phyloP scores from a whole-genome alignment of 371 early-diverging fungal species.

The Batkoa obscura region DNA sequence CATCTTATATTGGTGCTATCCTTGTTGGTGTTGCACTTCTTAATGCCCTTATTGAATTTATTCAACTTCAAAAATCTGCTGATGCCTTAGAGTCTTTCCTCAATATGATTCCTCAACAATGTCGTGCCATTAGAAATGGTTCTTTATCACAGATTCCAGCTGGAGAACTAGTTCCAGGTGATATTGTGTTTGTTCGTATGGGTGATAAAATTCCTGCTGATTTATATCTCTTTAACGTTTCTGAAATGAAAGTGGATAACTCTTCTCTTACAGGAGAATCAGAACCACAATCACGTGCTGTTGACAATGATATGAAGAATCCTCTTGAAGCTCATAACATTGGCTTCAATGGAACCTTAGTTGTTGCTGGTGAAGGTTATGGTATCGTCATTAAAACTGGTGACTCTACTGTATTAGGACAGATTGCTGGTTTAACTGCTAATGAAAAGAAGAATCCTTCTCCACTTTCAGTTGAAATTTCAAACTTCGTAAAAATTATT shows the following conservation, averaged over 20 bases:
- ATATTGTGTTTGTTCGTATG: slow-evolving; percentile 64
- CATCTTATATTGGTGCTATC: slow-evolving; percentile 75
- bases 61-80: slow-evolving; percentile 67
- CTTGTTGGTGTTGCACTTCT: slow-evolving; percentile 68
- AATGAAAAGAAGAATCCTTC: slow-evolving; percentile 44
- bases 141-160: slow-evolving; percentile 38
- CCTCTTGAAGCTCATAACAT: slow-evolving; percentile 83
- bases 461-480: slow-evolving; percentile 60
- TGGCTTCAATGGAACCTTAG: slow-evolving; percentile 72
- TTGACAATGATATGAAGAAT: slow-evolving; percentile 33
- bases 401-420: slow-evolving; percentile 79
- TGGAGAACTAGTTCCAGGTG: slow-evolving; percentile 60
- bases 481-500: slow-evolving; percentile 67
- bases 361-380: slow-evolving; percentile 70
- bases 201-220: slow-evolving; percentile 95
- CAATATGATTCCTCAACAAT: slow-evolving; percentile 68
- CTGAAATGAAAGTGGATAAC: slow-evolving; percentile 88
- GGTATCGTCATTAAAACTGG: slow-evolving; percentile 86
- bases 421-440: slow-evolving; percentile 76
- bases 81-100: slow-evolving; percentile 78
- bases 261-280: slow-evolving; percentile 92
- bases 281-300: slow-evolving; percentile 67
- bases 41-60: slow-evolving; percentile 83
- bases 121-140: slow-evolving; percentile 55
- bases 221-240: slow-evolving; percentile 40